Evolutionary conservation across 1,284 basidiomycete species (phyloP).

Genomic region (Ceratobasidium sp.): DNA sequence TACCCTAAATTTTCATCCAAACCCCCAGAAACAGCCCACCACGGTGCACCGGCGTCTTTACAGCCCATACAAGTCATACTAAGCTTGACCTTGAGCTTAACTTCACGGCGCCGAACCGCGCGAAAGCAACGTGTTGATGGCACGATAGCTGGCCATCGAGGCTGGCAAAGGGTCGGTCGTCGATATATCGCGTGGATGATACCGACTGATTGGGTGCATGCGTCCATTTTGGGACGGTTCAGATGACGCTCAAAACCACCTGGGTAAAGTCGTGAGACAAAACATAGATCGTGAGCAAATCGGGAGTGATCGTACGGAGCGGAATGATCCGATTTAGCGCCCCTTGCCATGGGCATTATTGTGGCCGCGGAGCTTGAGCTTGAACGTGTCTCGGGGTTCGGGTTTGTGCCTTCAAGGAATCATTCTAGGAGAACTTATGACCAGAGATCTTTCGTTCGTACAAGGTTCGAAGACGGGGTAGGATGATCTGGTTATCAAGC

Average conservation of each 20-base stretch:
- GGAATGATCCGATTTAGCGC: background rate
- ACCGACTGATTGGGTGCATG: constrained; percentile 12
- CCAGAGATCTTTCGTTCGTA: background rate
- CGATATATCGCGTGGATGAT: constrained; percentile 1
- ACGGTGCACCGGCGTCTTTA: background rate
- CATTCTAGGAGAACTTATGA: constrained; percentile 1
- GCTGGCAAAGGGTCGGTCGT: constrained; percentile 1
- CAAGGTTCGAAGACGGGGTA: background rate
- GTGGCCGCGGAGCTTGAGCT: background rate
- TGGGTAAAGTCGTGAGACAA: constrained; percentile 22
- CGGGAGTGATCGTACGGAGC: constrained; percentile 14
- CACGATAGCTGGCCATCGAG: constrained; percentile 34
- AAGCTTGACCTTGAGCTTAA: constrained; percentile 16
- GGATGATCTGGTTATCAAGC: background rate
- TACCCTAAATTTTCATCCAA: constrained; percentile 15
- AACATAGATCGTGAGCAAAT: constrained; percentile 9
- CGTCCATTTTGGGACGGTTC: constrained; percentile 8
- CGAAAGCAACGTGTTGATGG: constrained; percentile 32
- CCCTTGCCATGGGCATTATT: background rate
- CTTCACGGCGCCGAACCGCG: constrained; percentile 6
- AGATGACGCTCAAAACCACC: background rate
- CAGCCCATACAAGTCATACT: background rate
- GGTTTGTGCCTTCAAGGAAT: background rate
- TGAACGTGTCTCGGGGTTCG: constrained; percentile 20
- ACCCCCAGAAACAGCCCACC: background rate